These are phyloP conservation scores for Solanum chiquidenum DNA, from an alignment of 257 asterid genomes.

Conservation along the genomic window DNA sequence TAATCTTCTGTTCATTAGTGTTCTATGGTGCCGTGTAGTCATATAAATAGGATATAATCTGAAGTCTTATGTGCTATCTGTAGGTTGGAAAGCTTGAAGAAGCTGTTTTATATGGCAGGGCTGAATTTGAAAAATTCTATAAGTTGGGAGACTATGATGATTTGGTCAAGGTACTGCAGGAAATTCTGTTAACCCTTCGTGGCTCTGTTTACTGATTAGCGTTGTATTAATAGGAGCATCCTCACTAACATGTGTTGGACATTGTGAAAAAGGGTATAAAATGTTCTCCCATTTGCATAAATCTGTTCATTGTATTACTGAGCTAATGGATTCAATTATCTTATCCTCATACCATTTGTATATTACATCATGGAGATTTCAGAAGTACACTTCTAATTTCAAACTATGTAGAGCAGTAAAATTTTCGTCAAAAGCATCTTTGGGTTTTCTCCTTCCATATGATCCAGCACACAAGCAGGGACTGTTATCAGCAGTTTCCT, in stretches of 20 bases:
- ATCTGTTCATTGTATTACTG: background rate
- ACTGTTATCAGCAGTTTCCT: background rate
- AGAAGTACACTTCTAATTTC: background rate
- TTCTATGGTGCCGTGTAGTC: background rate
- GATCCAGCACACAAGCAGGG: background rate
- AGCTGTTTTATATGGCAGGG: constrained; percentile 68
- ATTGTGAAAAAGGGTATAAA: background rate
- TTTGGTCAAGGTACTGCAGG: constrained; percentile 54
- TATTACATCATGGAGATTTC: background rate
- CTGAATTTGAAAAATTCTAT: constrained; percentile 63
- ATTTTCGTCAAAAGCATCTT: background rate
- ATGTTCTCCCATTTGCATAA: background rate
- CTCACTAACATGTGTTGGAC: background rate
- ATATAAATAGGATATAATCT: background rate
- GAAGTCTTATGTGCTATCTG: background rate
- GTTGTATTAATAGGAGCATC: background rate
- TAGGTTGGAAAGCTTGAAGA: constrained; percentile 73
- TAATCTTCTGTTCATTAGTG: background rate
- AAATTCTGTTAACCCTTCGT: background rate
- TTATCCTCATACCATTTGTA: background rate
- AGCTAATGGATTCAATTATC: background rate
- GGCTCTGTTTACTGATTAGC: background rate
- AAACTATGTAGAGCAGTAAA: background rate
- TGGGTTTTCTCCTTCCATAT: background rate
- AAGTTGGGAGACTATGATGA: constrained; percentile 48